These are phyloP conservation scores for Aphanomyces stellatus DNA, from an alignment of 352 stramenopile species.

Conservation along the genomic window DNA sequence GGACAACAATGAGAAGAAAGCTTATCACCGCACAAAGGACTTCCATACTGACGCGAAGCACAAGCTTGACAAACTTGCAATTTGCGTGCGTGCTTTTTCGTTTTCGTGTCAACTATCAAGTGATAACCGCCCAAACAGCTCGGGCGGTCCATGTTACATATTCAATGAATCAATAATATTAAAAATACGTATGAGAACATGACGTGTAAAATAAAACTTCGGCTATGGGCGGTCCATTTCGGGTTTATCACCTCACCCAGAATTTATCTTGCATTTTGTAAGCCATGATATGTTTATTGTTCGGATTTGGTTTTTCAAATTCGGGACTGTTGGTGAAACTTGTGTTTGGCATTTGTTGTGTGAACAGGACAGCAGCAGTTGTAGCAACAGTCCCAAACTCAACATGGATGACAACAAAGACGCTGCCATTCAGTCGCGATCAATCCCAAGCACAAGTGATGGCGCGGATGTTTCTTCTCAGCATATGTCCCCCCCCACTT, in stretches of 20 bases:
- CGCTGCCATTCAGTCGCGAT: too few species aligned
- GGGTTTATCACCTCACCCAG: neutral
- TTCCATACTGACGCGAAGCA: conserved; percentile 26
- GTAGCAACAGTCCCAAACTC: neutral
- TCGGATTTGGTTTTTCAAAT: too few species aligned
- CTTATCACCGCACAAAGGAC: conserved; percentile 67
- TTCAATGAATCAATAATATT: too few species aligned
- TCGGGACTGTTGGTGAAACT: too few species aligned
- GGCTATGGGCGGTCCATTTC: neutral
- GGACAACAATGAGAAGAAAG: conserved; percentile 76
- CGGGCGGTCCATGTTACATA: too few species aligned
- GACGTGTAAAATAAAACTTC: too few species aligned
- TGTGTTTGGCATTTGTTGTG: too few species aligned
- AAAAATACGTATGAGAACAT: too few species aligned
- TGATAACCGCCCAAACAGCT: neutral
- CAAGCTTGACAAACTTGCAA: too few species aligned
- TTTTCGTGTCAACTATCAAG: neutral
- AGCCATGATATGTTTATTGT: neutral
- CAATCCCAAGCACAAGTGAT: neutral
- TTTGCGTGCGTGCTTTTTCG: too few species aligned
- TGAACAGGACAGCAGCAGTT: too few species aligned
- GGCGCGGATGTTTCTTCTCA: neutral
- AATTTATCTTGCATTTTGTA: neutral
- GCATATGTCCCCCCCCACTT: neutral
- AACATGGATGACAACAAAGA: neutral